Evolutionary conservation across 306 rosid species (phyloP).

Genomic region (Herpetospermum pedunculosum): DNA sequence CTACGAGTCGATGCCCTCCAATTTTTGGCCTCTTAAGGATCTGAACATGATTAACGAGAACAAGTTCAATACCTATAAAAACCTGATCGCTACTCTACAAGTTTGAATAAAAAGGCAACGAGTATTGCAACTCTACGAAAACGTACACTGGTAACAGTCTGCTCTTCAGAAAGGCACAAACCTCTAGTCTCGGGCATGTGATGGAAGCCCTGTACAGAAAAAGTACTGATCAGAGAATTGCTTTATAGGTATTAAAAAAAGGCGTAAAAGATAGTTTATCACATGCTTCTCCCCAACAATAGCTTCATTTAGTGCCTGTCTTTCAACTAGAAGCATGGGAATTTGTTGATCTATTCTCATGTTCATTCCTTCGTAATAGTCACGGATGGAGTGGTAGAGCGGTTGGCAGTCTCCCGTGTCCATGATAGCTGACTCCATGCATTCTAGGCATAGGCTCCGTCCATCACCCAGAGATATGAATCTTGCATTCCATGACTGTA

Average conservation of each 20-base stretch:
- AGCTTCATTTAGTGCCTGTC: conserved; percentile 98
- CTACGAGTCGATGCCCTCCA: conserved; percentile 32
- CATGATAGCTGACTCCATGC: conserved; percentile 96
- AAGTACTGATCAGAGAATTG: conserved; percentile 13
- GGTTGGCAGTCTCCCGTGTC: conserved; percentile 99
- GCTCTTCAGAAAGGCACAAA: conserved; percentile 95
- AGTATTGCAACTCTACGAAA: background rate
- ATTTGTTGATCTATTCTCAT: conserved; percentile 91
- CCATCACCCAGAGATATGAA: conserved; percentile 75
- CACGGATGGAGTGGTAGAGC: conserved; percentile 81
- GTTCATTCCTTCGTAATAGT: conserved; percentile 86
- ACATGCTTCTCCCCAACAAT: conserved; percentile 85
- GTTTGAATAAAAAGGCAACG: background rate
- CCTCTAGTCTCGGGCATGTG: conserved; percentile 99
- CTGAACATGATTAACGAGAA: conserved; percentile 16
- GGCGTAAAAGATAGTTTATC: conserved; percentile 8
- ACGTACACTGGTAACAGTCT: conserved; percentile 87
- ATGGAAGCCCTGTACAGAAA: conserved; percentile 64
- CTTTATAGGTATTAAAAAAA: background rate
- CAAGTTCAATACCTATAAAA: background rate
- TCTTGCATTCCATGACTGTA: conserved; percentile 66
- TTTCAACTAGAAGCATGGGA: conserved; percentile 96
- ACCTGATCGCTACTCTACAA: background rate
- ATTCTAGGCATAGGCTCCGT: conserved; percentile 77
- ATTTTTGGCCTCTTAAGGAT: conserved; percentile 33